A percentile compares a stretch with the other conserved stretches of the same genome.
Conservation (phyloP, 495 filamentous ascomycete species). For the Penicillium cinerascens region DNA sequence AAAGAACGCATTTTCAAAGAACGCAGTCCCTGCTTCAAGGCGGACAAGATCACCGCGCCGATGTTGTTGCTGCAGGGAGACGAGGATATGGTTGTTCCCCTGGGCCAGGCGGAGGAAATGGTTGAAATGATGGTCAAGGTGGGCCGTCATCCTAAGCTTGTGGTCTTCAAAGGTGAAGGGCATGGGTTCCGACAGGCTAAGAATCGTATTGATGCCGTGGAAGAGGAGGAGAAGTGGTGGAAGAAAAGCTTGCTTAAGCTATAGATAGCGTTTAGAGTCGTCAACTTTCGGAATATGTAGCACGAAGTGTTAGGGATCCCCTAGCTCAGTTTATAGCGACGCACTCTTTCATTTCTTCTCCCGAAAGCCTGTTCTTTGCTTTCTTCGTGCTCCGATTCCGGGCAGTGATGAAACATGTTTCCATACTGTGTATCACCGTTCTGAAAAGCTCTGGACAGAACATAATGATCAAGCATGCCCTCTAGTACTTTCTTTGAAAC, state of each 20-base stretch:
- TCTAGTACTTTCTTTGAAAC: too few species aligned
- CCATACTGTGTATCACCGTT: neutral
- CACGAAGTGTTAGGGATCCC: too few species aligned
- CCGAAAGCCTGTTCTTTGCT: too few species aligned
- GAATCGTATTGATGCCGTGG: slow-evolving; percentile 20
- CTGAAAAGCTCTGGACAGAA: neutral
- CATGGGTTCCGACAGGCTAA: slow-evolving; percentile 31
- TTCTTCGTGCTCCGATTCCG: too few species aligned
- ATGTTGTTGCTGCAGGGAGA: slow-evolving; percentile 41
- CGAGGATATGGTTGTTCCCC: slow-evolving; percentile 39
- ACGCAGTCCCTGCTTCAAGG: slow-evolving; percentile 37
- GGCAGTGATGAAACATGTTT: neutral
- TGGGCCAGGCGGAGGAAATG: slow-evolving; percentile 39
- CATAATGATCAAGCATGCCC: too few species aligned
- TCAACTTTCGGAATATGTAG: too few species aligned
- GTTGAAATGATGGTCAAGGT: slow-evolving; percentile 21
- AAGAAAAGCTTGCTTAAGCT: slow-evolving; percentile 10
- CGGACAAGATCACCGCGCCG: slow-evolving; percentile 35
- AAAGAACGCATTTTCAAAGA: slow-evolving; percentile 25
- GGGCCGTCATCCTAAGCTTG: slow-evolving; percentile 31
- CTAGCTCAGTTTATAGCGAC: too few species aligned
- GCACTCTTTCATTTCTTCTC: too few species aligned
- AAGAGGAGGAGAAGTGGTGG: slow-evolving; percentile 35
- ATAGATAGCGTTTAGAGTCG: too few species aligned
- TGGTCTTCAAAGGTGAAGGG: slow-evolving; percentile 40